These are phyloP conservation scores for Posidonia oceanica DNA, from an alignment of 116 monocot species.

Conservation along the genomic window DNA sequence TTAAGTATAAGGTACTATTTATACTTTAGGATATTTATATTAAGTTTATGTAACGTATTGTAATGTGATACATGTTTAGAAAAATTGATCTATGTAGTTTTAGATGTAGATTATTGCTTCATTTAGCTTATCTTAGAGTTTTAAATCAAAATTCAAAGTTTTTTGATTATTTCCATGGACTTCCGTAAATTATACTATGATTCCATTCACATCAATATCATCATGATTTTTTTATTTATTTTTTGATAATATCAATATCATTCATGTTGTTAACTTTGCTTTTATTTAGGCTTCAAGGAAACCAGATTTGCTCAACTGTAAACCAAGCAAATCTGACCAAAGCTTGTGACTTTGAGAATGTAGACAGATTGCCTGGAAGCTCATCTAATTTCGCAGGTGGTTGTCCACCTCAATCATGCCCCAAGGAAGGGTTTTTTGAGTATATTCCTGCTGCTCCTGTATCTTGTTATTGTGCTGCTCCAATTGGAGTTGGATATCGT, in stretches of 20 bases:
- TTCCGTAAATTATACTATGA: too few species aligned
- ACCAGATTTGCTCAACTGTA: slow-evolving; percentile 66
- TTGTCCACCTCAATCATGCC: slow-evolving; percentile 43
- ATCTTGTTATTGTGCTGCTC: slow-evolving; percentile 57
- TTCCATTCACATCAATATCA: too few species aligned
- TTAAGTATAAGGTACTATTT: too few species aligned
- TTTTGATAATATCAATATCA: neutral
- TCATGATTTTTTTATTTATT: too few species aligned
- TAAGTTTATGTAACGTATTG: too few species aligned
- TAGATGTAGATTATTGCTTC: too few species aligned
- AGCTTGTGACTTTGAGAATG: slow-evolving; percentile 35
- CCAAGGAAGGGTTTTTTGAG: slow-evolving; percentile 40
- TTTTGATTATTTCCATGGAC: too few species aligned
- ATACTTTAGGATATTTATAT: too few species aligned
- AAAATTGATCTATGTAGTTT: too few species aligned
- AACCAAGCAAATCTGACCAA: slow-evolving; percentile 26
- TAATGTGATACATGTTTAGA: too few species aligned
- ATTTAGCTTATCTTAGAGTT: too few species aligned
- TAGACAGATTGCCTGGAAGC: slow-evolving; percentile 10
- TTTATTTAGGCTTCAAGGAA: slow-evolving; percentile 65
- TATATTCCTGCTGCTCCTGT: slow-evolving; percentile 45
- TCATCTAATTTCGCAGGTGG: slow-evolving; percentile 8
- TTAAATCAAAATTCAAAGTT: too few species aligned
- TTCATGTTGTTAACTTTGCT: neutral
- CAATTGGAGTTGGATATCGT: slow-evolving; percentile 81